These are phyloP conservation scores for Blumeriella jaapii DNA, from an alignment of 2,329 filamentous ascomycete genomes.

Conservation along the genomic window DNA sequence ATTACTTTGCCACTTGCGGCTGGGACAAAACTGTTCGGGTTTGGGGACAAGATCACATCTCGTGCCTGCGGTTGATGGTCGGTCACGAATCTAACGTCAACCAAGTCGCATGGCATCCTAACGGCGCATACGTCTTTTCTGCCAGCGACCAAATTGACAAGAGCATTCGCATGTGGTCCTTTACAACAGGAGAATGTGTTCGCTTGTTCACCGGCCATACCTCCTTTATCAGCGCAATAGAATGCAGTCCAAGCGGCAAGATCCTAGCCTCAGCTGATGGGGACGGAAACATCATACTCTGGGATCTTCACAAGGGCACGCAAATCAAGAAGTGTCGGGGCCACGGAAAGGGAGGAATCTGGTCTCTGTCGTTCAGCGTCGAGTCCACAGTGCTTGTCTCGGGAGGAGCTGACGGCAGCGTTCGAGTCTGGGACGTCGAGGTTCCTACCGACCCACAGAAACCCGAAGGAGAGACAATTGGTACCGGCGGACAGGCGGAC, in stretches of 20 bases:
- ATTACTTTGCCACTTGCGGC: constrained; percentile 84
- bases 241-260: constrained; percentile 80
- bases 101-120: constrained; percentile 85
- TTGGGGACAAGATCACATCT: constrained; percentile 89
- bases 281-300: constrained; percentile 82
- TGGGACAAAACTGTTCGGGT: constrained; percentile 84
- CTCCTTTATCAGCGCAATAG: constrained; percentile 72
- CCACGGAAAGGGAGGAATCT: constrained; percentile 87
- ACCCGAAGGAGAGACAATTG: constrained; percentile 31
- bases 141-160: constrained; percentile 77
- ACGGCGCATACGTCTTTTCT: constrained; percentile 87
- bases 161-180: constrained; percentile 93
- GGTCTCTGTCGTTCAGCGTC: constrained; percentile 84
- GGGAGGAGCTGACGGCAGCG: constrained; percentile 82
- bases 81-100: constrained; percentile 94
- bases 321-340: constrained; percentile 88
- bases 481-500: constrained; percentile 36
- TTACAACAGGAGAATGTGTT: constrained; percentile 77
- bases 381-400: constrained; percentile 87
- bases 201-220: constrained; percentile 87
- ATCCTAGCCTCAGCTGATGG: constrained; percentile 85
- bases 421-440: constrained; percentile 86
- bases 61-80: constrained; percentile 75
- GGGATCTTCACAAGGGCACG: constrained; percentile 81
- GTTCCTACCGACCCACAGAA: constrained; percentile 55